A percentile compares a stretch with the other conserved stretches of the same genome.
Evolutionary conservation across 2,329 filamentous ascomycete genomes (phyloP).

Genomic region (Aspergillus candidus): DNA sequence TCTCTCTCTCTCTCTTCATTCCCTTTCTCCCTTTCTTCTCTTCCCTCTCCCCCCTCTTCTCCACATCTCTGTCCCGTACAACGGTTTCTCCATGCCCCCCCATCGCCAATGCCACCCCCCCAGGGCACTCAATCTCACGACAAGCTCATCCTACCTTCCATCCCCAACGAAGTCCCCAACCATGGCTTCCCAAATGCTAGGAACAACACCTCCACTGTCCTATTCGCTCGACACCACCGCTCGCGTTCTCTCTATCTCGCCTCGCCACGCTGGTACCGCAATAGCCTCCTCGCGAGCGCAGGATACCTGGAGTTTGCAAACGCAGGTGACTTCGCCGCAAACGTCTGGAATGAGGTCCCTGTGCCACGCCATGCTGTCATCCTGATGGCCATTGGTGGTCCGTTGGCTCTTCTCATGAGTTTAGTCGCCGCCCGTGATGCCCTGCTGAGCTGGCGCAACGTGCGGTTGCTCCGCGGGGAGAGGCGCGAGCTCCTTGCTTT

Average conservation of each 20-base stretch:
- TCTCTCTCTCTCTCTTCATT: not conserved
- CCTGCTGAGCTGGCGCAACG: constrained; percentile 41
- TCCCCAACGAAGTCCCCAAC: not conserved
- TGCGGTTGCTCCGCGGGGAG: constrained; percentile 42
- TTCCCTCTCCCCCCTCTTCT: constrained; percentile 1
- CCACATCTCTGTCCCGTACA: not conserved
- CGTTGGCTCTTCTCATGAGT: constrained; percentile 41
- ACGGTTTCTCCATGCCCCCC: constrained; percentile 3
- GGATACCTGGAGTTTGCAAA: constrained; percentile 53
- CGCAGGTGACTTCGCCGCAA: constrained; percentile 52
- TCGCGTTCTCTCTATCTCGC: constrained; percentile 6
- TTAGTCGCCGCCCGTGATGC: constrained; percentile 45
- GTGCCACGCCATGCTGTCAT: constrained; percentile 44
- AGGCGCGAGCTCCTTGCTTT: constrained; percentile 25
- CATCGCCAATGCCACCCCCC: constrained; percentile 15
- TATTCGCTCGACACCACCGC: constrained; percentile 13
- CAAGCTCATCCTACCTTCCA: constrained; percentile 1
- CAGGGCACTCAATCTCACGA: not conserved
- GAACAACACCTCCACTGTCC: constrained; percentile 9
- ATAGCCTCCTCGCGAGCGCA: constrained; percentile 32
- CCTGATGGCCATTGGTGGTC: constrained; percentile 50
- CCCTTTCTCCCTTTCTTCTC: not conserved
- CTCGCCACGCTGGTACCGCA: constrained; percentile 25
- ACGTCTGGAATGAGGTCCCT: constrained; percentile 50
- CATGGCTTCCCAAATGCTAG: constrained; percentile 2